Evolutionary conservation across 73 alveolate species (phyloP), one percentile per base, ranked within the genome.

Genomic region (Stentor roeselii): DNA sequence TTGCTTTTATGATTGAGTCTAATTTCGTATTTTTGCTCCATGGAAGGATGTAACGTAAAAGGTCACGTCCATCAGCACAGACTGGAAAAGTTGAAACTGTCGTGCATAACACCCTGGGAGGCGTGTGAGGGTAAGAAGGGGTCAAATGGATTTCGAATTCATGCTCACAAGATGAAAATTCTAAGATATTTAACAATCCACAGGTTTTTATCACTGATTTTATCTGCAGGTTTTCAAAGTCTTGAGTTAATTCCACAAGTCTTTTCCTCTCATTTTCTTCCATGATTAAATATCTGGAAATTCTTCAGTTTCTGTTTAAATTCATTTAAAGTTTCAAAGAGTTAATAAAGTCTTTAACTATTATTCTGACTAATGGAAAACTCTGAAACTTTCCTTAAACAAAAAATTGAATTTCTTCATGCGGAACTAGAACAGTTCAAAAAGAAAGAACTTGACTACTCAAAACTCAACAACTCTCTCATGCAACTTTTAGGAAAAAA

Each of bases 51-150:
- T 30, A 21, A 21, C 15, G 37, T 14, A 67, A 40, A 21, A 67
- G 37, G 34, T 67, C 80, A 21, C 80, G n/a, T 21, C 80, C 80
- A 67, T 67, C 80, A 11, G 80, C n/a, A 34, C 21, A 36, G 21
- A 40, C 21, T 21, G 80, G 80, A 2, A 67, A 67, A 32, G 27
- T 40, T 1, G 34, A 34, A 34, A 27, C 34, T 21, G 80, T 30
- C 21, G 11, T 32, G 2, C 80, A 67, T 14, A 67, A 14, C 41
- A 67, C 37, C 2, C 80, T 21, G 14, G 80, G 80, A 34, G 80
- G 80, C 37, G 11, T 21, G 37, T 21, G 37, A 21, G 80, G 80
- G 80, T 21, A 67, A 27, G 21, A 14, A 15, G 41, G 41, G n/a
- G 11, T 27, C n/a, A 67, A 21, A 1, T 34, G 37, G 42, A 67